A percentile compares a stretch with the other conserved stretches of the same genome.
phyloP scores from a whole-genome alignment of 2,329 filamentous ascomycete genomes.

The Beauveria rudraprayagi region DNA sequence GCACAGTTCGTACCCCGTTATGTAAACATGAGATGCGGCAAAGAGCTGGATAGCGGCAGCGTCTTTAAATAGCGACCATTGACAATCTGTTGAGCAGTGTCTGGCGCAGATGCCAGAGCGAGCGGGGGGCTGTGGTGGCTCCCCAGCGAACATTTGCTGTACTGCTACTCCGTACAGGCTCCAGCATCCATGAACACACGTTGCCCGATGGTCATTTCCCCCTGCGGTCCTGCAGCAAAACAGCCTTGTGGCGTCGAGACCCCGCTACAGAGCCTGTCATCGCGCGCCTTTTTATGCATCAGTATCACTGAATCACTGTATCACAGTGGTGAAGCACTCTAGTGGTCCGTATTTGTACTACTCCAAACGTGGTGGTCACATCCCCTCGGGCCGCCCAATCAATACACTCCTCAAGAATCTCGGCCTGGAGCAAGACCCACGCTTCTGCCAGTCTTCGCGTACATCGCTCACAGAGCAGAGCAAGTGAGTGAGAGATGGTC shows the following conservation, averaged over 20 bases:
- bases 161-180: not conserved
- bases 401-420: not conserved
- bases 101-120: not conserved
- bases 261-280: not conserved
- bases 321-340: not conserved
- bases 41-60: no score
- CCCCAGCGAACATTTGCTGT: not conserved
- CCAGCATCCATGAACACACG: not conserved
- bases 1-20: no score
- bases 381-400: slow-evolving; percentile 1
- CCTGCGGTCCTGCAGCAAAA: not conserved
- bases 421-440: slow-evolving; percentile 7
- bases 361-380: not conserved
- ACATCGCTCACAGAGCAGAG: slow-evolving; percentile 1
- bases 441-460: not conserved
- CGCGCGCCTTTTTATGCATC: not conserved
- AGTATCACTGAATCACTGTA: not conserved
- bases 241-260: slow-evolving; percentile 1
- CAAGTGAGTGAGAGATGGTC: not conserved
- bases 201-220: not conserved
- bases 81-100: not conserved
- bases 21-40: not conserved
- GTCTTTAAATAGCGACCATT: no score
- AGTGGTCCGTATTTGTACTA: not conserved
- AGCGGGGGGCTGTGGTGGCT: not conserved